phyloP scores from a whole-genome alignment of 306 rosid species.

The Urtica urens region DNA sequence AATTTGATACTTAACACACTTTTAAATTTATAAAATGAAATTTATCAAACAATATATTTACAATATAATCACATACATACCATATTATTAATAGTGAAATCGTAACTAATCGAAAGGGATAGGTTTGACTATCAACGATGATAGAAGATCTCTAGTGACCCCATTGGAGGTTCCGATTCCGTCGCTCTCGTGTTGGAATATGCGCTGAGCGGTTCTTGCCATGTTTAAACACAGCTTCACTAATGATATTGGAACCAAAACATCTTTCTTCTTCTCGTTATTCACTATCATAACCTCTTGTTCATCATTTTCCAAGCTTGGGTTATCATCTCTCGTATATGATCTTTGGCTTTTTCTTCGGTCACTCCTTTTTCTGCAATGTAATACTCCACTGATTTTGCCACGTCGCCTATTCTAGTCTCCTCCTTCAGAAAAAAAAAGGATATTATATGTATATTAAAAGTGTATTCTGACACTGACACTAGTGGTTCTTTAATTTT shows the following conservation, averaged over 20 bases:
- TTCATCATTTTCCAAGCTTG: constrained; percentile 19
- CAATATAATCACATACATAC: too few species aligned
- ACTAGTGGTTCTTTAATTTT: too few species aligned
- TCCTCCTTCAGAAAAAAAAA: too few species aligned
- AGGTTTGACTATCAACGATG: constrained; percentile 16
- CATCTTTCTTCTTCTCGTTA: too few species aligned
- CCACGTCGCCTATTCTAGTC: constrained; percentile 23
- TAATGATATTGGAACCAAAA: constrained; percentile 7
- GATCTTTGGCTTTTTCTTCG: constrained; percentile 15
- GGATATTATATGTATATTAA: too few species aligned
- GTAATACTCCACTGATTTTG: constrained; percentile 18
- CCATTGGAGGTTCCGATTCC: constrained; percentile 20
- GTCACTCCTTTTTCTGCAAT: constrained; percentile 15
- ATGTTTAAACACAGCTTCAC: constrained; percentile 16
- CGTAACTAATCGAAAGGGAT: too few species aligned
- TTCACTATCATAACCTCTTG: constrained; percentile 4
- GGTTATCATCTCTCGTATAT: constrained; percentile 1
- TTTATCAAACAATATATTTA: too few species aligned
- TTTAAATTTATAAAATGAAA: too few species aligned
- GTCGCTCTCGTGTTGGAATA: constrained; percentile 21
- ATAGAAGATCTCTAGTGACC: constrained; percentile 12
- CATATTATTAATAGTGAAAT: too few species aligned
- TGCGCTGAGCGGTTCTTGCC: constrained; percentile 19
- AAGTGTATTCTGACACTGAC: too few species aligned
- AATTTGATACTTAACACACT: too few species aligned